A percentile compares a stretch with the other conserved stretches of the same genome.
These are phyloP conservation scores for Candida boleticola DNA, from an alignment of 805 yeast species.

Conservation along the genomic window DNA sequence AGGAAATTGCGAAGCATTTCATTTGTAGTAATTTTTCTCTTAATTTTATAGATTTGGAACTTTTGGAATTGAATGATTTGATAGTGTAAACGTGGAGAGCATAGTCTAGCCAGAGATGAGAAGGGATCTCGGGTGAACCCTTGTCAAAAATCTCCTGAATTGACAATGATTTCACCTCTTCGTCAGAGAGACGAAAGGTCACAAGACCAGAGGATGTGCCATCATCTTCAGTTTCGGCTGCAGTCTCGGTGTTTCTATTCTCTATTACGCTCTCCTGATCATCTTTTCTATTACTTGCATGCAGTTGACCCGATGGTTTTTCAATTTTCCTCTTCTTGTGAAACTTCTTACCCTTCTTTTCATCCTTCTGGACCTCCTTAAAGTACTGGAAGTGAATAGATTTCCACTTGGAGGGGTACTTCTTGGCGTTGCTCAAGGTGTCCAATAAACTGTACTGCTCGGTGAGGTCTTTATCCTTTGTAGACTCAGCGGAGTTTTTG, in stretches of 20 bases:
- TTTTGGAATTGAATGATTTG: slow-evolving; percentile 64
- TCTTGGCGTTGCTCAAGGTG: slow-evolving; percentile 38
- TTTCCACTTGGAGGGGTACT: slow-evolving; percentile 58
- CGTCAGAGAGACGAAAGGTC: slow-evolving; percentile 51
- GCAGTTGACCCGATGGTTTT: background rate
- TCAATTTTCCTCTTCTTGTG: slow-evolving; percentile 12
- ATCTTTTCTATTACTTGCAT: background rate
- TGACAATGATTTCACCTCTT: slow-evolving; percentile 52
- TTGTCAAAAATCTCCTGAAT: slow-evolving; percentile 63
- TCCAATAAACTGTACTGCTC: slow-evolving; percentile 49
- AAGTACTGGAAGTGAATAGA: slow-evolving; percentile 53
- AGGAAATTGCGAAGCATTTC: slow-evolving; percentile 67
- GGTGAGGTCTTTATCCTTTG: slow-evolving; percentile 17
- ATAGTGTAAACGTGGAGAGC: slow-evolving; percentile 61
- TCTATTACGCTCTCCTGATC: background rate
- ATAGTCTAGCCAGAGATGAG: slow-evolving; percentile 62
- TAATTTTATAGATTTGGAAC: slow-evolving; percentile 51
- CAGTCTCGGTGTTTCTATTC: background rate
- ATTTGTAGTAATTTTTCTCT: slow-evolving; percentile 60
- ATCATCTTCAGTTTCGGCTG: too few relatives aligned
- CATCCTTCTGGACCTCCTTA: slow-evolving; percentile 11
- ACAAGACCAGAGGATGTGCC: slow-evolving; percentile 48
- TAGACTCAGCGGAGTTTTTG: slow-evolving; percentile 1
- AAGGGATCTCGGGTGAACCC: slow-evolving; percentile 57
- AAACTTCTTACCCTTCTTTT: slow-evolving; percentile 16